Evolutionary conservation across 306 rosid species (phyloP).

Genomic region (Inga laurina): DNA sequence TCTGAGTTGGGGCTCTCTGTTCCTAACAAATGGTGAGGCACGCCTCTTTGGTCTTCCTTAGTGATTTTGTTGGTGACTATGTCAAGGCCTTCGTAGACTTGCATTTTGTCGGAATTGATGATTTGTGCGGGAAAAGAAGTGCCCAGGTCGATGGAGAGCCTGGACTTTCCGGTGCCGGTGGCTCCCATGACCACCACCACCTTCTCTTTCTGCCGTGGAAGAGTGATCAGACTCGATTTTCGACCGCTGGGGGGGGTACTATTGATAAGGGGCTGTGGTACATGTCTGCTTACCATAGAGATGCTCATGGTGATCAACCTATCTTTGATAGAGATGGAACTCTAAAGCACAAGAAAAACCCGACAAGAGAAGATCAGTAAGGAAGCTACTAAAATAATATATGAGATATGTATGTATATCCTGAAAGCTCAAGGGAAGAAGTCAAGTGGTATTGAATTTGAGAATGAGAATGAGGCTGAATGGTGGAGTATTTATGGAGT

Average conservation of each 20-base stretch:
- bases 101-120: constrained; percentile 92
- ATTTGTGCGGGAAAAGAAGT: constrained; percentile 59
- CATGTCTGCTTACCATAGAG: constrained; percentile 43
- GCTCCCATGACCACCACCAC: constrained; percentile 84
- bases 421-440: constrained; percentile 10
- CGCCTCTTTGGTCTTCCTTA: constrained; percentile 59
- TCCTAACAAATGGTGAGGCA: constrained; percentile 84
- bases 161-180: constrained; percentile 86
- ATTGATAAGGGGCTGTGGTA: constrained; percentile 38
- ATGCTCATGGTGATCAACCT: constrained; percentile 32
- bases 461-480: not conserved
- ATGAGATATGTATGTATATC: not conserved
- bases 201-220: constrained; percentile 57
- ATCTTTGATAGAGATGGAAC: not conserved
- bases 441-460: constrained; percentile 16
- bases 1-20: constrained; percentile 50
- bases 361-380: not conserved
- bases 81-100: constrained; percentile 77
- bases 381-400: not conserved
- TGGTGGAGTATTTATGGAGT: constrained; percentile 32
- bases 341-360: not conserved
- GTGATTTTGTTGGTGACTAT: constrained; percentile 76
- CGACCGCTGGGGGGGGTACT: constrained; percentile 41
- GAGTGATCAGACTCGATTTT: constrained; percentile 34
- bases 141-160: constrained; percentile 75